Conservation (phyloP, 108 stramenopile species). For the Skeletonema menzelii region DNA sequence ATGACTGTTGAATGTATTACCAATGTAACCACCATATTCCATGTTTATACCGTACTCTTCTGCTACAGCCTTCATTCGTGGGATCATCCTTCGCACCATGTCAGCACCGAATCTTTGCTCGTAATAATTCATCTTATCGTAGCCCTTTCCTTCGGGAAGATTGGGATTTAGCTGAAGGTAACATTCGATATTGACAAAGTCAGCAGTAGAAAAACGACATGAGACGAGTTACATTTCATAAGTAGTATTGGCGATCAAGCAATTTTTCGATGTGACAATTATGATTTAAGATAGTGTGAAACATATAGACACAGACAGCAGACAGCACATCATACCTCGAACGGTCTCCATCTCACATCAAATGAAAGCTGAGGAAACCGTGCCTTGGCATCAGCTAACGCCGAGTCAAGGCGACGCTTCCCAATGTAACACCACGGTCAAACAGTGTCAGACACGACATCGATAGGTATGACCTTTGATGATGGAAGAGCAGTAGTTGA, state of each 20-base stretch:
- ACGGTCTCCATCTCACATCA: conserved; percentile 47
- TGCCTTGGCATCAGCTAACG: conserved; percentile 18
- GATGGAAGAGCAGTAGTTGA: not conserved
- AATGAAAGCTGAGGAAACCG: conserved; percentile 29
- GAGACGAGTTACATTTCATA: not conserved
- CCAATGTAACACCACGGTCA: conserved; percentile 55
- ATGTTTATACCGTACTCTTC: conserved; percentile 37
- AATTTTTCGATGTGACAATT: not conserved
- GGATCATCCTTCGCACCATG: conserved; percentile 36
- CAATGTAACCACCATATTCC: conserved; percentile 41
- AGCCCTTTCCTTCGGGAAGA: conserved; percentile 32
- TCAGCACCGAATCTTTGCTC: conserved; percentile 28
- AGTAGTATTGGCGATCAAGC: not conserved
- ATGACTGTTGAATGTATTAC: conserved; percentile 47
- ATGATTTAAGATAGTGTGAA: not conserved
- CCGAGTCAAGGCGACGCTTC: conserved; percentile 41
- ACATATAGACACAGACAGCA: not conserved
- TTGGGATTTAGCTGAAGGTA: conserved; percentile 19
- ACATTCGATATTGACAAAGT: not conserved
- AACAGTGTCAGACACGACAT: conserved; percentile 47
- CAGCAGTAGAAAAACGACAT: not conserved
- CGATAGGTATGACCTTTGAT: conserved; percentile 22
- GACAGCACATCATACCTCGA: conserved; percentile 1
- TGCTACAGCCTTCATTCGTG: conserved; percentile 43
- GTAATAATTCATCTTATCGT: conserved; percentile 45